A percentile compares a stretch with the other conserved stretches of the same genome.
Conservation (phyloP, 768 basidiomycete species). For the Sutorius australiensis region DNA sequence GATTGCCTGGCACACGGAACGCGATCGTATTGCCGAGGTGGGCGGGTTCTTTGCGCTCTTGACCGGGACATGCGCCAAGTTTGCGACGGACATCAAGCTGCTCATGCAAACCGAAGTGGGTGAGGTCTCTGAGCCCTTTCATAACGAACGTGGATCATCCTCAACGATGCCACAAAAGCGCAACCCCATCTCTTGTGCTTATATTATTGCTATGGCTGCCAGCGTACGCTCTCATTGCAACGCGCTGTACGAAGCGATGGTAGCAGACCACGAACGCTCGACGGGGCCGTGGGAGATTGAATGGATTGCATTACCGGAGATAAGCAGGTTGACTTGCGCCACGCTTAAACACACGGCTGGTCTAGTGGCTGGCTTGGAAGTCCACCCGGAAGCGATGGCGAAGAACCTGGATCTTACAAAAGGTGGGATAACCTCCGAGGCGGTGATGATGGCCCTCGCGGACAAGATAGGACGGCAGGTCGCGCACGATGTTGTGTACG, state of each 20-base stretch:
- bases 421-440: slow-evolving; percentile 42
- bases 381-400: slow-evolving; percentile 38
- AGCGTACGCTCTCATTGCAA: slow-evolving; percentile 39
- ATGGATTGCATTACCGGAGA: slow-evolving; percentile 46
- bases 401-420: slow-evolving; percentile 38
- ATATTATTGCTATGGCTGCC: slow-evolving; percentile 42
- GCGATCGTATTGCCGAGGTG: slow-evolving; percentile 42
- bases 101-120: slow-evolving; percentile 47
- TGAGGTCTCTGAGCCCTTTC: slow-evolving; percentile 43
- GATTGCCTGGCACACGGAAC: slow-evolving; percentile 39
- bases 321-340: slow-evolving; percentile 41
- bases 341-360: slow-evolving; percentile 35
- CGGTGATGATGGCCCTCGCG: slow-evolving; percentile 47
- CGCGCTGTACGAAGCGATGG: slow-evolving; percentile 44
- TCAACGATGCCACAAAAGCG: slow-evolving; percentile 51
- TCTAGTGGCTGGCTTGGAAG: slow-evolving; percentile 38
- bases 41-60: slow-evolving; percentile 43
- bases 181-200: slow-evolving; percentile 44
- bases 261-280: slow-evolving; percentile 46
- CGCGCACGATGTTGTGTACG: slow-evolving; percentile 44
- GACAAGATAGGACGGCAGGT: slow-evolving; percentile 41
- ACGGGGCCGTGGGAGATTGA: slow-evolving; percentile 52
- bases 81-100: slow-evolving; percentile 43
- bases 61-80: slow-evolving; percentile 44
- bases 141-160: slow-evolving; percentile 42